phyloP scores from a whole-genome alignment of 129 eudicot species.

The Rutidosis leptorrhynchoides region DNA sequence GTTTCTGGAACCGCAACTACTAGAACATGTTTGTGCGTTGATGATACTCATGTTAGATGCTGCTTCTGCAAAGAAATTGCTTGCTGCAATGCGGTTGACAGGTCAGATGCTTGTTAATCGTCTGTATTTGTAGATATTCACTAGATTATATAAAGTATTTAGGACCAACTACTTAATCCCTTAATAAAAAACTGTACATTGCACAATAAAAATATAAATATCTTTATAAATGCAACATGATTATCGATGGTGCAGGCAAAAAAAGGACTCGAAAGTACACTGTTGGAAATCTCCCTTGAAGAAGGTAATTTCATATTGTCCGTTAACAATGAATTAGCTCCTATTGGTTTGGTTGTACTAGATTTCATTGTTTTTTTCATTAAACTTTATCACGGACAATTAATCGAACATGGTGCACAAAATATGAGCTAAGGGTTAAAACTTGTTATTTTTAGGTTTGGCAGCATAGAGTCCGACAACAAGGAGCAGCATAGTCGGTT shows the following conservation, averaged over 20 bases:
- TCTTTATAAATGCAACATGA: not conserved
- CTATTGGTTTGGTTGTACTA: not conserved
- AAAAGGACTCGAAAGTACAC: conserved; percentile 49
- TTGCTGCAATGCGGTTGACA: conserved; percentile 36
- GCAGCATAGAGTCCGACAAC: conserved; percentile 59
- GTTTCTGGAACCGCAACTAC: conserved; percentile 34
- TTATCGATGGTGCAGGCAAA: conserved; percentile 29
- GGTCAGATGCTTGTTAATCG: conserved; percentile 32
- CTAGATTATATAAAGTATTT: too few species aligned
- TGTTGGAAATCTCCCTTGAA: conserved; percentile 77
- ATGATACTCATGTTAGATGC: conserved; percentile 35
- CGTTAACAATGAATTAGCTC: not conserved
- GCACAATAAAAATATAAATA: not conserved
- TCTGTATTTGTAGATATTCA: not conserved
- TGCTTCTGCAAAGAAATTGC: conserved; percentile 37
- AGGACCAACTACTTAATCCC: not conserved
- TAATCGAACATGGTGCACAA: not conserved
- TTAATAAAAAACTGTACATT: not conserved
- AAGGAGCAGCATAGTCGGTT: conserved; percentile 35
- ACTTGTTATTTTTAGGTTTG: conserved; percentile 48
- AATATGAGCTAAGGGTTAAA: not conserved
- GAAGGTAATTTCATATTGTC: conserved; percentile 43
- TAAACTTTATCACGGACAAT: not conserved
- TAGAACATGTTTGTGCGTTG: conserved; percentile 37
- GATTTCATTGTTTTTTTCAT: not conserved